A percentile compares a stretch with the other conserved stretches of the same genome.
phyloP scores from a whole-genome alignment of 805 yeast genomes.

The Kurtzmaniella cleridarum region DNA sequence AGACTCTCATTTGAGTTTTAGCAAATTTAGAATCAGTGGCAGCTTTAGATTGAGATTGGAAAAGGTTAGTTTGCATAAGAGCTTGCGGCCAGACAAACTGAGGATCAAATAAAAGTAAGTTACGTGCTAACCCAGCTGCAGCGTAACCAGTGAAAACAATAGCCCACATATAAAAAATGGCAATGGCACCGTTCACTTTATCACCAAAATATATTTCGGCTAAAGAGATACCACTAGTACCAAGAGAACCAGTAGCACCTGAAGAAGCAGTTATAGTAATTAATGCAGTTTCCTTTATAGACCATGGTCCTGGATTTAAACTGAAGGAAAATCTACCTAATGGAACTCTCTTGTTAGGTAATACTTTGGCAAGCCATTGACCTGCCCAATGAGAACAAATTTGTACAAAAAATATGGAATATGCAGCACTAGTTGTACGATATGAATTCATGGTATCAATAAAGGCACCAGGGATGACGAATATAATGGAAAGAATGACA shows the following conservation, averaged over 20 bases:
- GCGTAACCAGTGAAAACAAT: conserved; percentile 51
- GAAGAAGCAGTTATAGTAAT: conserved; percentile 48
- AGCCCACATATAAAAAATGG: conserved; percentile 44
- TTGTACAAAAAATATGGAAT: conserved; percentile 48
- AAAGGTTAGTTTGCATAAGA: conserved; percentile 45
- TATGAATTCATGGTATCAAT: conserved; percentile 38
- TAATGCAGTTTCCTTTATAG: conserved; percentile 49
- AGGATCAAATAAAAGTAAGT: conserved; percentile 42
- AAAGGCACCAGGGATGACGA: conserved; percentile 39
- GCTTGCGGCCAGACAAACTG: conserved; percentile 48
- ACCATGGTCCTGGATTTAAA: conserved; percentile 53
- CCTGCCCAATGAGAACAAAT: conserved; percentile 45
- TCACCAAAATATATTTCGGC: conserved; percentile 41
- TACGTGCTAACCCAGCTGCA: conserved; percentile 46
- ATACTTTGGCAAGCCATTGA: conserved; percentile 34
- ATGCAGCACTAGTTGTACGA: conserved; percentile 44
- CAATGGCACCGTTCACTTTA: conserved; percentile 29
- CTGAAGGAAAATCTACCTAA: conserved; percentile 20
- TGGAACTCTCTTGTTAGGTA: conserved; percentile 28
- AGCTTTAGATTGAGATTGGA: conserved; percentile 24
- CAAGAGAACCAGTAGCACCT: conserved; percentile 49
- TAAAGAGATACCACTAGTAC: conserved; percentile 42
- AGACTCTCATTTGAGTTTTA: conserved; percentile 30
- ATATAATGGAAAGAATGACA: conserved; percentile 26
- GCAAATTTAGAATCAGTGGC: conserved; percentile 13